Evolutionary conservation across 2,329 filamentous ascomycete genomes (phyloP).

Genomic region (Penicillium sp.): DNA sequence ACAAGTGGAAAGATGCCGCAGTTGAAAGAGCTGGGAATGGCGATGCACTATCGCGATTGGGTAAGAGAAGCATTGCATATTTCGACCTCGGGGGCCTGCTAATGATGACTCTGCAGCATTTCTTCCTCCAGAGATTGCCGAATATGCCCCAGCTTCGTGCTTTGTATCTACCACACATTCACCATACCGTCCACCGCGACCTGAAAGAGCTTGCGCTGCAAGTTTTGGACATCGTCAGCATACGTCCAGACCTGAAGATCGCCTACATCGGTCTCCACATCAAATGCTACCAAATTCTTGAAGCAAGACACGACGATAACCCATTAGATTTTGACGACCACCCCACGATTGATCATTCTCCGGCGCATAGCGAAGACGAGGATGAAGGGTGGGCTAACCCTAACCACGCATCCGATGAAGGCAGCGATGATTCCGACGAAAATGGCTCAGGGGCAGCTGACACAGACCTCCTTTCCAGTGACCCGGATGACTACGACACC

Average conservation of each 20-base stretch:
- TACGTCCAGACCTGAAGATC: constrained; percentile 72
- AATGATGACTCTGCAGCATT: constrained; percentile 58
- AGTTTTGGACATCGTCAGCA: constrained; percentile 73
- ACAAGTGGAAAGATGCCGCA: constrained; percentile 73
- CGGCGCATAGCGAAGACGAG: constrained; percentile 40
- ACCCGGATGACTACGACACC: constrained; percentile 47
- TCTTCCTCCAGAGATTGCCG: constrained; percentile 73
- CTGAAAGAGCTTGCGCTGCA: constrained; percentile 72
- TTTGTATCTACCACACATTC: constrained; percentile 68
- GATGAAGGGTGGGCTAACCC: constrained; percentile 44
- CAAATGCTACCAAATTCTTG: constrained; percentile 81
- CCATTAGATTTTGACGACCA: constrained; percentile 36
- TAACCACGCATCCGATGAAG: constrained; percentile 46
- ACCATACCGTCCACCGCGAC: constrained; percentile 62
- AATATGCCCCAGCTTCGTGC: constrained; percentile 68
- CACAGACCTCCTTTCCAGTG: constrained; percentile 27
- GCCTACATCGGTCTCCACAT: constrained; percentile 74
- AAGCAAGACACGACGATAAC: constrained; percentile 50
- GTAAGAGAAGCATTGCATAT: constrained; percentile 49
- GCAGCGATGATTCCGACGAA: constrained; percentile 36
- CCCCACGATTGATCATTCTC: constrained; percentile 38
- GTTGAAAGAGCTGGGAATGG: constrained; percentile 69
- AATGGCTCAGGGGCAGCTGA: constrained; percentile 21
- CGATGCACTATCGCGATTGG: constrained; percentile 75
- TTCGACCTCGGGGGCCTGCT: constrained; percentile 10